A percentile compares a stretch with the other conserved stretches of the same genome.
These are phyloP conservation scores for Punica granatum DNA, from an alignment of 345 rosid genomes.

Conservation along the genomic window DNA sequence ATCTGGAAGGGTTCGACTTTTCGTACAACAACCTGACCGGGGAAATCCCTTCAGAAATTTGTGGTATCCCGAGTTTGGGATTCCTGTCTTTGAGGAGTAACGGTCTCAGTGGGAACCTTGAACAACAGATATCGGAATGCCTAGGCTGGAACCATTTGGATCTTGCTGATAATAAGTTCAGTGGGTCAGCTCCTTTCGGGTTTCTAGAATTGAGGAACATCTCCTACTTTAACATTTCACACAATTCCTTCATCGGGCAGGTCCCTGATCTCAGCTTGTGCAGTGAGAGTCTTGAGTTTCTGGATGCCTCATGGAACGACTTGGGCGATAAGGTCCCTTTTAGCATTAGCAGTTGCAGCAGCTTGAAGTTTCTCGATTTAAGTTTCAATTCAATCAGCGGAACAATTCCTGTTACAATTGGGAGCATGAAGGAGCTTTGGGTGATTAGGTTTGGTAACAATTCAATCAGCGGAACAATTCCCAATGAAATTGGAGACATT, in stretches of 20 bases:
- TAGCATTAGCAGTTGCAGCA: slow-evolving; percentile 55
- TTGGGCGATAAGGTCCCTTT: slow-evolving; percentile 54
- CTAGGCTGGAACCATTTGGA: slow-evolving; percentile 50
- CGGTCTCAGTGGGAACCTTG: slow-evolving; percentile 51
- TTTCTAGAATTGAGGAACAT: slow-evolving; percentile 52
- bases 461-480: slow-evolving; percentile 53
- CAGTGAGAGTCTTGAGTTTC: slow-evolving; percentile 42
- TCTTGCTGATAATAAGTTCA: slow-evolving; percentile 64
- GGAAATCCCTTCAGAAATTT: slow-evolving; percentile 50
- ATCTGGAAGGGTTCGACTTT: slow-evolving; percentile 79
- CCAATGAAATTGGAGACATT: slow-evolving; percentile 50
- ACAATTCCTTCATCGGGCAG: slow-evolving; percentile 59
- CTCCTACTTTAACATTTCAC: slow-evolving; percentile 59
- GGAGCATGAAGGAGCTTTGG: slow-evolving; percentile 43
- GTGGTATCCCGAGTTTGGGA: slow-evolving; percentile 50
- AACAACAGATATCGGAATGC: slow-evolving; percentile 48
- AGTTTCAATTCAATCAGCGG: slow-evolving; percentile 72
- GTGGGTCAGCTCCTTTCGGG: slow-evolving; percentile 63
- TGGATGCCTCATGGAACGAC: slow-evolving; percentile 73
- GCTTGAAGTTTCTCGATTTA: slow-evolving; percentile 67
- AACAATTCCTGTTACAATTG: slow-evolving; percentile 45
- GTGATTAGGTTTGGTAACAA: slow-evolving; percentile 70
- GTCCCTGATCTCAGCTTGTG: slow-evolving; percentile 50
- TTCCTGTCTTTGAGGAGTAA: slow-evolving; percentile 64
- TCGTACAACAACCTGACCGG: slow-evolving; percentile 69